These are phyloP conservation scores for Corrigiola litoralis DNA, from an alignment of 179 eudicot genomes.

Conservation along the genomic window DNA sequence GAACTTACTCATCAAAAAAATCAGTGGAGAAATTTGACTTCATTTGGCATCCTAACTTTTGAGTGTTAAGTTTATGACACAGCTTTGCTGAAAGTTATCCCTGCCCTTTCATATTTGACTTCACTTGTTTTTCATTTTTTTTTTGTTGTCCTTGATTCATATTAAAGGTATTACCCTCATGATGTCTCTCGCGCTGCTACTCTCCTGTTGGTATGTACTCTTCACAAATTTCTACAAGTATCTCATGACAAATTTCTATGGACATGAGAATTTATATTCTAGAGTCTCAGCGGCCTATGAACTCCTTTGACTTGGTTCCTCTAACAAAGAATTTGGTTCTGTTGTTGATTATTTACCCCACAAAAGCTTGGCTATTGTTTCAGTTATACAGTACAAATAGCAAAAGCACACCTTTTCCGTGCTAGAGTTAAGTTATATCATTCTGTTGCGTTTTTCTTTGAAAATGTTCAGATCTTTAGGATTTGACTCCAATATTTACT, in stretches of 20 bases:
- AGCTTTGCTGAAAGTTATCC: neutral
- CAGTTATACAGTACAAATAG: no score
- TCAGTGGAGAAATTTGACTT: no score
- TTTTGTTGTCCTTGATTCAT: constrained; percentile 47
- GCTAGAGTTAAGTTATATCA: no score
- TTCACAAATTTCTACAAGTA: no score
- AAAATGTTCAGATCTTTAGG: no score
- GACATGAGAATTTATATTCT: neutral
- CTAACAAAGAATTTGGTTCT: neutral
- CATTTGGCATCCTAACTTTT: neutral
- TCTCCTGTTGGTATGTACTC: constrained; percentile 69
- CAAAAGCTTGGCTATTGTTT: no score
- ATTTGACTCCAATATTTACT: no score
- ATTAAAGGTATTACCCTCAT: constrained; percentile 77
- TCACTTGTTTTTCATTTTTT: constrained; percentile 2
- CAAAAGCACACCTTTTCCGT: no score
- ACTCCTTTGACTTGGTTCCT: neutral
- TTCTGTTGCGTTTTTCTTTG: no score
- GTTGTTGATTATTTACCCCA: no score
- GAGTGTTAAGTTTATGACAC: neutral
- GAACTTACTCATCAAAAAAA: no score
- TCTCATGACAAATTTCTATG: no score
- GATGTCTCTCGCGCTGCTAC: constrained; percentile 90
- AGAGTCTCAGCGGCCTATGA: neutral
- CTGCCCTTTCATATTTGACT: neutral